Base-by-base conservation (phyloP, 2,329 filamentous ascomycete genomes). In the Aspergillus unguis region DNA sequence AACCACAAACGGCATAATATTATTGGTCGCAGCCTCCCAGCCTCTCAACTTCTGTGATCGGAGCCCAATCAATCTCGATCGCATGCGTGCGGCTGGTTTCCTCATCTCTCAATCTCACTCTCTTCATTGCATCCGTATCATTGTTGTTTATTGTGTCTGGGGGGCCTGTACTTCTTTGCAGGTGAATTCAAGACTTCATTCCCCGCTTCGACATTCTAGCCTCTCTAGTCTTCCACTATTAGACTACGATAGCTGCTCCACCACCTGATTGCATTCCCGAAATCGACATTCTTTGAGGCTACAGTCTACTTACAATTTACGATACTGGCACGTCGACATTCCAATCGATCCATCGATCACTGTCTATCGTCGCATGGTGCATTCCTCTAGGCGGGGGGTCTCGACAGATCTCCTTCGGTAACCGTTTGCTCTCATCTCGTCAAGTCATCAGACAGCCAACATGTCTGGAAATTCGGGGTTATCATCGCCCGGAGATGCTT, bases 401-500 rank as follows among this genome's bases (percentile, higher is more conserved):
- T 69, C 61, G 54, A 64, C 63, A 71, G 72, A 73, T 75, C 72
- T 71, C 72, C 72, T 68, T 61, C 62, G 61, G 62, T 67, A 61
- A 58, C 58, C 62, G 59, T 75, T 70, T 68, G 65, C 59, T 66
- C 48, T 65, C 63, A 23, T 33, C 47, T 32, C 48, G 50, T 32
- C 46, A 40, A 25, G 45, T 31, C n/a, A 11, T 49, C 50, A 50
- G 44, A 31, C 46, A 11, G 62, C 33, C 49, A 17, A 17, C 17
- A 73, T 72, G 70, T 53, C 61, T 53, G 56, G 63, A 28, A 64
- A 68, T 60, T 65, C 67, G 26, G 67, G 65, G 29, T 75, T 85
- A 11, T 77, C 82, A 44, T 74, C 80, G 32, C 75, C 84, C 3
- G 84, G 84, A 60, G 82, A 79, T 70, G 83, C 80, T 65, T 79